These are phyloP conservation scores for Stevia rebaudiana DNA, from an alignment of 140 eudicot genomes.

Conservation along the genomic window DNA sequence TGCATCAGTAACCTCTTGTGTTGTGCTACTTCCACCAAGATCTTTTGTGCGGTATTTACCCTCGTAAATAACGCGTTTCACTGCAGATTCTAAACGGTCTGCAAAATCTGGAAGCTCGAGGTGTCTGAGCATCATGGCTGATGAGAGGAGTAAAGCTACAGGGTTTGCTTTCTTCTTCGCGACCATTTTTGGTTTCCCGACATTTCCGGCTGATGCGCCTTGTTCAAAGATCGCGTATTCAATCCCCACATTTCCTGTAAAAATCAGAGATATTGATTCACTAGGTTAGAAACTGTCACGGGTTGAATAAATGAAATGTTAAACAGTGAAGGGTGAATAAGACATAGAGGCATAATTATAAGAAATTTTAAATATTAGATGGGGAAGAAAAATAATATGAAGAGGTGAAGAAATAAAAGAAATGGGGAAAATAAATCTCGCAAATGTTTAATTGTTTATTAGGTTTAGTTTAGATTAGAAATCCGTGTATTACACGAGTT, in stretches of 20 bases:
- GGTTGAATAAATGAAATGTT: too few relatives aligned
- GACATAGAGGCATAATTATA: too few relatives aligned
- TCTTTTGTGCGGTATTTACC: conserved; percentile 69
- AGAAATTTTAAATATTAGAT: too few relatives aligned
- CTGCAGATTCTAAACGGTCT: conserved; percentile 66
- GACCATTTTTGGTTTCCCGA: conserved; percentile 53
- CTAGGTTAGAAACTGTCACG: too few relatives aligned
- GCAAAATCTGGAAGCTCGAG: conserved; percentile 76
- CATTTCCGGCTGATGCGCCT: conserved; percentile 94
- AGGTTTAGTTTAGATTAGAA: too few relatives aligned
- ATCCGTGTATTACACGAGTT: too few relatives aligned
- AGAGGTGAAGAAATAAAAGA: too few relatives aligned
- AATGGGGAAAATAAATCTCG: too few relatives aligned
- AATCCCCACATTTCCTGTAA: conserved; percentile 72
- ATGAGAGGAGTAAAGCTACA: conserved; percentile 78
- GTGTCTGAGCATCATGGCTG: conserved; percentile 90
- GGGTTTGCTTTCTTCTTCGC: conserved; percentile 77
- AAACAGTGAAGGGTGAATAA: too few relatives aligned
- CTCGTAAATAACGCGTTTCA: conserved; percentile 56
- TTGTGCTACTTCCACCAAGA: conserved; percentile 70
- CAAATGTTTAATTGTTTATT: too few relatives aligned
- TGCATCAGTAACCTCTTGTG: conserved; percentile 83
- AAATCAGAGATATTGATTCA: neutral
- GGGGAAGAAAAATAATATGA: too few relatives aligned
- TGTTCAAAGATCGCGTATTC: conserved; percentile 79